phyloP scores from a whole-genome alignment of 1,284 basidiomycete species.

The Pseudozyma sp. region DNA sequence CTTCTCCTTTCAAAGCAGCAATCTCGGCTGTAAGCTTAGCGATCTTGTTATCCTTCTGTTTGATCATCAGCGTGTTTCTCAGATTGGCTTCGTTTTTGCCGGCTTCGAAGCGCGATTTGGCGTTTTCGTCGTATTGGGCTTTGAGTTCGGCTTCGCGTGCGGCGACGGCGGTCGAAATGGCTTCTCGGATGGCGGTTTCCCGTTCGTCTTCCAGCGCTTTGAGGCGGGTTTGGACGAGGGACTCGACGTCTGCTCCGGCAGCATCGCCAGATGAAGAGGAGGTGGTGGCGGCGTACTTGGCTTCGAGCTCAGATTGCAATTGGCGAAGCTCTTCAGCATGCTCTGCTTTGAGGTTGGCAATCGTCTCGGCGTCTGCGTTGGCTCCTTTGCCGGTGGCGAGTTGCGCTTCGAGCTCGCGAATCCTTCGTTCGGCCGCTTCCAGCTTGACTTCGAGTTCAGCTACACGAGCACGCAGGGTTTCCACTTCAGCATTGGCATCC shows the following conservation, averaged over 20 bases:
- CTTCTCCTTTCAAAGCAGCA: constrained; percentile 60
- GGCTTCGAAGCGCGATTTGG: constrained; percentile 64
- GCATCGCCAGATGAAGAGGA: constrained; percentile 1
- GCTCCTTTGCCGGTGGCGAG: constrained; percentile 24
- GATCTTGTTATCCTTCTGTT: constrained; percentile 66
- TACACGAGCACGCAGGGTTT: constrained; percentile 43
- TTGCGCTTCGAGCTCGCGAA: constrained; percentile 48
- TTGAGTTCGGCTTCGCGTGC: constrained; percentile 62
- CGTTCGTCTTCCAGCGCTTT: constrained; percentile 51
- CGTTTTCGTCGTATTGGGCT: constrained; percentile 54
- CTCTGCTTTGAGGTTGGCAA: constrained; percentile 38
- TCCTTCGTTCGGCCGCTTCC: constrained; percentile 38
- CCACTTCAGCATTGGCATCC: constrained; percentile 24
- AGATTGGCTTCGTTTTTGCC: constrained; percentile 67
- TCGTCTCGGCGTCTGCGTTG: constrained; percentile 2
- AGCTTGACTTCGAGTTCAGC: constrained; percentile 60
- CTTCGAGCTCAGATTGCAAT: constrained; percentile 35
- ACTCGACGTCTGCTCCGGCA: constrained; percentile 32
- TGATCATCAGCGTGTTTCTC: constrained; percentile 65
- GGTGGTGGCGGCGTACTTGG: constrained; percentile 27
- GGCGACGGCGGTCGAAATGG: constrained; percentile 54
- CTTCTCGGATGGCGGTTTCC: constrained; percentile 37
- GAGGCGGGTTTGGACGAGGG: constrained; percentile 40
- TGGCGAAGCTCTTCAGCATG: constrained; percentile 47
- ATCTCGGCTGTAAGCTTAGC: constrained; percentile 62